A percentile compares a stretch with the other conserved stretches of the same genome.
Conservation (phyloP, 2,329 filamentous ascomycete species). For the Cladophialophora exuberans region DNA sequence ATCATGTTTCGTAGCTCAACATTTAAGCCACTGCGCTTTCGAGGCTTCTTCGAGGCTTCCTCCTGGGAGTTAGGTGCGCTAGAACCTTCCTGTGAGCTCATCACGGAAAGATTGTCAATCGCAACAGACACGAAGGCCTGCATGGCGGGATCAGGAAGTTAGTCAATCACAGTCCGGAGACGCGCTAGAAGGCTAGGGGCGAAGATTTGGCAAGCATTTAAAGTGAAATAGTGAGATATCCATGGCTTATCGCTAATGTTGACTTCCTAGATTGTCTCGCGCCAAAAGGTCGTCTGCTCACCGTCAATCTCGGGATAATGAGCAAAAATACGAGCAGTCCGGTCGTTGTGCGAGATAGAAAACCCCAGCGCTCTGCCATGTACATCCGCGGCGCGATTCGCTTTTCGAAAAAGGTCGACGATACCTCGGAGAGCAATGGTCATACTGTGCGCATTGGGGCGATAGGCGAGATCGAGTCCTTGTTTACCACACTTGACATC, state of each 20-base stretch:
- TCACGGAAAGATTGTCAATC: slow-evolving; percentile 18
- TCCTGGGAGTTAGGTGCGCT: slow-evolving; percentile 21
- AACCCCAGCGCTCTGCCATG: slow-evolving; percentile 18
- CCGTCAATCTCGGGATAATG: slow-evolving; percentile 23
- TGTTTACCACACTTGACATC: slow-evolving; percentile 52
- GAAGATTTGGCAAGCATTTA: slow-evolving; percentile 41
- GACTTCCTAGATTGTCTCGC: slow-evolving; percentile 40
- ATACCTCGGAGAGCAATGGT: slow-evolving; percentile 41
- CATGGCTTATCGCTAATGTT: slow-evolving; percentile 41
- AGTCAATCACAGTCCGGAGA: slow-evolving; percentile 15
- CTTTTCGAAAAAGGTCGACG: slow-evolving; percentile 40
- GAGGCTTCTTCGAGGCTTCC: slow-evolving; percentile 4
- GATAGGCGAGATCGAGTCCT: slow-evolving; percentile 38
- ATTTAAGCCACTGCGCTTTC: slow-evolving; percentile 7
- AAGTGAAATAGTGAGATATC: slow-evolving; percentile 41
- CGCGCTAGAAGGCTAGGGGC: slow-evolving; percentile 14
- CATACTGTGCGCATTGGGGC: slow-evolving; percentile 37
- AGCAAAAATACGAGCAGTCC: slow-evolving; percentile 14
- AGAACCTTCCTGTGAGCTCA: slow-evolving; percentile 16
- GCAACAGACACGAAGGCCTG: not conserved
- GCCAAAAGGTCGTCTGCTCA: slow-evolving; percentile 11
- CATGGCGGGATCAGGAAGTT: slow-evolving; percentile 8
- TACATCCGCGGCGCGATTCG: slow-evolving; percentile 4
- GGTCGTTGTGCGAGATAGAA: slow-evolving; percentile 25
- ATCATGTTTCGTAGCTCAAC: slow-evolving; percentile 16